Base-by-base conservation (phyloP, 2,329 filamentous ascomycete genomes). In the Endothia cerciana region DNA sequence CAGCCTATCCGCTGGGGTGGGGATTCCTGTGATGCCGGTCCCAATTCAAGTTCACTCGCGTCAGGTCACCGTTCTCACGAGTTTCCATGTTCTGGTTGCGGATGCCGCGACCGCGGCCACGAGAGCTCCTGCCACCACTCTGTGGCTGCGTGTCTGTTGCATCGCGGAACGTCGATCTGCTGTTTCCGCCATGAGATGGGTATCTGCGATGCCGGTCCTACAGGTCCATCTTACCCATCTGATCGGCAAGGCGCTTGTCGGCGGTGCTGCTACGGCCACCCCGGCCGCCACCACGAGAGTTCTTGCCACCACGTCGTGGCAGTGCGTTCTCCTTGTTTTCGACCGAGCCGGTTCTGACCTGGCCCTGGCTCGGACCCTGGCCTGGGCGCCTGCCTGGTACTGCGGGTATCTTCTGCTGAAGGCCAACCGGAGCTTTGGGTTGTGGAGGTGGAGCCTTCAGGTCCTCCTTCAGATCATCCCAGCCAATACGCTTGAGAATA, bases 401-500 rank as follows among this genome's bases (percentile, higher is more conserved):
- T 28, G 38, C 38, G 15, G 63, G 19, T 4, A 40, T 38, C 51
- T 65, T 65, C 17, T 63, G 56, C 30, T 45, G 41, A 28, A 43
- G 41, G 22, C 17, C 25, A 3, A 33, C n/a, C 8, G 56, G 43
- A 19, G 30, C 45, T 25, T 56, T 51, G 60, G 51, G 30, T 4
- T 51, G 43, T 4, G 51, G 62, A 7, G 56, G 60, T 3, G 30
- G 60, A 25, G 57, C 47, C 38, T 61, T 64, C 10, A 47, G 17
- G 4, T 56, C 70, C 22, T 67, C 68, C 41, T 71, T 71, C 33
- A 92, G 75, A 71, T 91, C 87, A 71, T 93, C 90, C 80, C 91
- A 90, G 1, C 87, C 85, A 61, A 92, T 84, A 55, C 86, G 86
- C 67, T 84, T 82, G 38, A 95, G 79, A 66, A 94, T 89, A 53